Evolutionary conservation across 441 rosid genomes (phyloP), one percentile per base, ranked within the genome.

Genomic region (Capsella rubella): DNA sequence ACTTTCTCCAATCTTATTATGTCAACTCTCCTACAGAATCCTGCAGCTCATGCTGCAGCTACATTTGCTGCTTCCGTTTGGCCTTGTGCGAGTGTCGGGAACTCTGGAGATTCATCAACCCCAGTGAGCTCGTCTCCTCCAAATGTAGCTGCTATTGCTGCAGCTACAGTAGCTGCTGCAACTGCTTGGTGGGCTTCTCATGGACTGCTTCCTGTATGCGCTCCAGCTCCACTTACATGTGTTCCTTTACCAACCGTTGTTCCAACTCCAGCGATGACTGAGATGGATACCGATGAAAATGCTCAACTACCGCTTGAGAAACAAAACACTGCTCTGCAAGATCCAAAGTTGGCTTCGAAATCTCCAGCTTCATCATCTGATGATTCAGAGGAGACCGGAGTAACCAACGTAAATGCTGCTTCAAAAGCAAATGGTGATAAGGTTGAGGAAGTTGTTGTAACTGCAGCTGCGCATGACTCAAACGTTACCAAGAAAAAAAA

Each of bases 131-230:
- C 90, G 66, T 74, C 91, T 65, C 76, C 91, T 75, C 88, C 98
- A 32, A 84, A 85, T 80, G 68, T 88, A 90, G 85, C 93, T 55
- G 92, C 92, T 32, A 81, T 95, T 51, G 93, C 87, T 53, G 96
- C 93, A 77, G 90, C 97, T 75, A 95, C 97, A 29, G 93, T 95
- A 18, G 96, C 97, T 42, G 99, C 97, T 72, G 99, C 98, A 81
- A 87, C 93, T 72, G 96, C 98, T 31, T 90, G 97, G 97, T 90
- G 99, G 99, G 92, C 93, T 35, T 92, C 99, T 63, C 96, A 95
- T 70, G 99, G 99, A 68, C 74, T 95, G 65, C 87, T 92, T 75
- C 97, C 95, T 66, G 72, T 88, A 49, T 90, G 97, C 80, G 81
- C 97, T 72, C 90, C 96, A 81, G 69, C 79, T 62, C 79, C 79